phyloP scores from a whole-genome alignment of 2,329 filamentous ascomycete species.

The Tolypocladium tundrense region DNA sequence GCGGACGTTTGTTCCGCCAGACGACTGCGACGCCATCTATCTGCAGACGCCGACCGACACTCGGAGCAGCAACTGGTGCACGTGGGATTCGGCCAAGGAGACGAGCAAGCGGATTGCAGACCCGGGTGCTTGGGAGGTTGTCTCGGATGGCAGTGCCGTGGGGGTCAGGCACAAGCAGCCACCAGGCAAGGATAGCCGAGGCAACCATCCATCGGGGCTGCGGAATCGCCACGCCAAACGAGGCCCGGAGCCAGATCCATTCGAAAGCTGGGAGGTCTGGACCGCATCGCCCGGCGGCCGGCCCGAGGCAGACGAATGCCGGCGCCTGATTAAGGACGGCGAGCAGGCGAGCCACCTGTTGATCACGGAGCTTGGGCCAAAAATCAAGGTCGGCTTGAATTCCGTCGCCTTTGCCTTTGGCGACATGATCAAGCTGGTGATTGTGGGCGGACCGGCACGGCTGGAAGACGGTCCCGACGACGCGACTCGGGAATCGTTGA shows the following conservation, averaged over 20 bases:
- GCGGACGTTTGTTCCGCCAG: constrained; percentile 48
- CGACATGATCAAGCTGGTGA: constrained; percentile 62
- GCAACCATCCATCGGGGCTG: constrained; percentile 11
- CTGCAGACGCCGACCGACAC: constrained; percentile 31
- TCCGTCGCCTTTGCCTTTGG: constrained; percentile 63
- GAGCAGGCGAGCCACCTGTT: constrained; percentile 45
- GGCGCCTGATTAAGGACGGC: constrained; percentile 30
- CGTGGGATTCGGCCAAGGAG: constrained; percentile 42
- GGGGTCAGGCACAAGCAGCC: constrained; percentile 44
- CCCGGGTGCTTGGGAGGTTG: constrained; percentile 55
- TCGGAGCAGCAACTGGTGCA: constrained; percentile 32
- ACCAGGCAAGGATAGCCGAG: constrained; percentile 6
- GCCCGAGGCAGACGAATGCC: constrained; percentile 33
- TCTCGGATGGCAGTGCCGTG: constrained; percentile 50
- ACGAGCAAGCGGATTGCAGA: constrained; percentile 44
- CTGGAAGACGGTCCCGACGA: constrained; percentile 37
- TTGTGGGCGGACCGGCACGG: constrained; percentile 49
- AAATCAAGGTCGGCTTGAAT: constrained; percentile 49
- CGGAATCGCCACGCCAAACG: constrained; percentile 19
- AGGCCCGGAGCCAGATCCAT: constrained; percentile 10
- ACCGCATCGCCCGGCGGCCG: constrained; percentile 35
- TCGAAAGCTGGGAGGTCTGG: constrained; percentile 45
- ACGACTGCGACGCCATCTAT: constrained; percentile 46
- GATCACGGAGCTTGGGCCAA: constrained; percentile 55
- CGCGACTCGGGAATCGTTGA: constrained; percentile 17